These are phyloP conservation scores for Wallacemonas collosoma DNA, from an alignment of 208 protist genomes.

Conservation along the genomic window DNA sequence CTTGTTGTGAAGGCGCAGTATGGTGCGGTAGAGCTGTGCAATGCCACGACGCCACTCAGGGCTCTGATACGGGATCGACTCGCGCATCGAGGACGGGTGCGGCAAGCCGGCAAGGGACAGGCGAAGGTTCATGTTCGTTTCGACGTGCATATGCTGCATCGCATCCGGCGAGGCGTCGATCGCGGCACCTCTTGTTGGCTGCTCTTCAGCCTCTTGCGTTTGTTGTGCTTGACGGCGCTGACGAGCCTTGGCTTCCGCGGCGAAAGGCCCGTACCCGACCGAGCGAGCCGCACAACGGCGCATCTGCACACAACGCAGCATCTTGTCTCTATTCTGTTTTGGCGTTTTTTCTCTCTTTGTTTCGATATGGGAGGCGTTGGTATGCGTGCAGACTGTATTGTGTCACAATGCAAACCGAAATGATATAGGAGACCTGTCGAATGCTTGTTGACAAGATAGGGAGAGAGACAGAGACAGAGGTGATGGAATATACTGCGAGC, in stretches of 20 bases:
- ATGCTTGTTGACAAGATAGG: too few relatives aligned
- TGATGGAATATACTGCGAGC: too few relatives aligned
- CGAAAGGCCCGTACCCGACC: slow-evolving; percentile 65
- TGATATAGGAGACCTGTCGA: too few relatives aligned
- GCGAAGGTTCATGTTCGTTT: slow-evolving; percentile 55
- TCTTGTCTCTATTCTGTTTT: not conserved
- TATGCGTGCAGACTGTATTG: too few relatives aligned
- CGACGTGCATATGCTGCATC: slow-evolving; percentile 47
- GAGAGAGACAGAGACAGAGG: too few relatives aligned
- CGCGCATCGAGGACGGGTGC: slow-evolving; percentile 59
- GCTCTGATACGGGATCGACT: slow-evolving; percentile 38
- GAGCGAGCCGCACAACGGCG: not conserved
- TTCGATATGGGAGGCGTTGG: too few relatives aligned
- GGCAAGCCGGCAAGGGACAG: slow-evolving; percentile 57
- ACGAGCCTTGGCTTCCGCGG: slow-evolving; percentile 42
- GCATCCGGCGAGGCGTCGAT: slow-evolving; percentile 24
- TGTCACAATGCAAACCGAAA: too few relatives aligned
- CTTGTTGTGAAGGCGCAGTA: slow-evolving; percentile 82
- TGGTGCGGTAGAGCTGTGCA: slow-evolving; percentile 73
- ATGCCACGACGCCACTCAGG: slow-evolving; percentile 64
- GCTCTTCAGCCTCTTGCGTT: not conserved
- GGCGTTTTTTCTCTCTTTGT: too few relatives aligned
- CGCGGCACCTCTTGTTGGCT: not conserved
- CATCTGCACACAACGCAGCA: not conserved
- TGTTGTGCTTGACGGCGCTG: slow-evolving; percentile 13